These are phyloP conservation scores for Glycyrrhiza uralensis DNA, from an alignment of 306 rosid genomes.

Conservation along the genomic window DNA sequence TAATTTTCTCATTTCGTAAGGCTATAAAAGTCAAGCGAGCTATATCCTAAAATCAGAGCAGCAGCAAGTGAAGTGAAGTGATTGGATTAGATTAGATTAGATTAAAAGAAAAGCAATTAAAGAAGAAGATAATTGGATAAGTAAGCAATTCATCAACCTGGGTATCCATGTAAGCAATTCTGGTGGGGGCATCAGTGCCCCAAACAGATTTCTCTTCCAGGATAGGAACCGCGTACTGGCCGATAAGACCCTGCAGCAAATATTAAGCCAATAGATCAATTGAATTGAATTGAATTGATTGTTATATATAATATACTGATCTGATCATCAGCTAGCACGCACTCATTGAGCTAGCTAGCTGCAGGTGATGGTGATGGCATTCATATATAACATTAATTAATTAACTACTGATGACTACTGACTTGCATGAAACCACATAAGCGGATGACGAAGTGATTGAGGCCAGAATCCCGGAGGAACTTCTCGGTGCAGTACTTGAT, in stretches of 20 bases:
- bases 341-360: too few species aligned
- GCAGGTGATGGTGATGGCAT: too few species aligned
- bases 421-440: constrained; percentile 97
- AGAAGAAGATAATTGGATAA: not conserved
- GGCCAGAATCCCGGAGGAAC: constrained; percentile 74
- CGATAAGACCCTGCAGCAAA: constrained; percentile 71
- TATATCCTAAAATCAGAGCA: constrained; percentile 61
- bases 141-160: constrained; percentile 40
- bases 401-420: too few species aligned
- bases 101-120: not conserved
- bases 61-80: too few species aligned
- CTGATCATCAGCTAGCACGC: too few species aligned
- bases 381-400: too few species aligned
- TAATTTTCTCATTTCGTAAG: constrained; percentile 66
- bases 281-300: too few species aligned
- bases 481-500: constrained; percentile 90
- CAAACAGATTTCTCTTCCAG: constrained; percentile 96
- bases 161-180: constrained; percentile 99
- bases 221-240: constrained; percentile 95
- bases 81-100: too few species aligned
- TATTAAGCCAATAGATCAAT: too few species aligned
- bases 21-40: constrained; percentile 88
- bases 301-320: too few species aligned
- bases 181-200: constrained; percentile 98
- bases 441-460: constrained; percentile 65